Percentiles rank a stretch among this genome's conserved stretches.
Evolutionary conservation across 139 green algal species (phyloP).

Genomic region (Closterium sp.): DNA sequence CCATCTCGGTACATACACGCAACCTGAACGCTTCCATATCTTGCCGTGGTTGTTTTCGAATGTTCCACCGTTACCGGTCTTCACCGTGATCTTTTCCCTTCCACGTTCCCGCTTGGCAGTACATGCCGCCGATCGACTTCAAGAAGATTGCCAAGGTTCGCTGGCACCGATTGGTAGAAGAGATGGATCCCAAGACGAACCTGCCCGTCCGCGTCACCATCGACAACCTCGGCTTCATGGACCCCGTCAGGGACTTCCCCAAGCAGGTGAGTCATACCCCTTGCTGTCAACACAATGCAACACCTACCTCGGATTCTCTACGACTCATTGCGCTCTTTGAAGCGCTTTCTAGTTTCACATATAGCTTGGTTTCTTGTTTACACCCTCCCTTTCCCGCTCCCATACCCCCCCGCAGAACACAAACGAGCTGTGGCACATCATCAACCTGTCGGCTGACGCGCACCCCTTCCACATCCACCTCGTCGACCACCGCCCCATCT

Average conservation of each 20-base stretch:
- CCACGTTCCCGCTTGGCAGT: background rate
- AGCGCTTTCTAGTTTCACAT: background rate
- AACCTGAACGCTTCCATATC: no score
- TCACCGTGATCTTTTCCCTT: no score
- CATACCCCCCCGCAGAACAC: background rate
- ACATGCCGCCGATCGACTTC: background rate
- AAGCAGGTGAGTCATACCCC: background rate
- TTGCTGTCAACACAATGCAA: no score
- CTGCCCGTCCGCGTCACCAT: background rate
- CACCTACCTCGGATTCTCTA: no score
- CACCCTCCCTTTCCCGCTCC: no score
- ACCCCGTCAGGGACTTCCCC: background rate
- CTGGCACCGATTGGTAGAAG: background rate
- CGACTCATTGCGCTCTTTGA: no score
- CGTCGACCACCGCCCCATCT: background rate
- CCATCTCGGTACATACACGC: background rate
- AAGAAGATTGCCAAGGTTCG: background rate
- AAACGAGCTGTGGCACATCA: slow-evolving; percentile 10
- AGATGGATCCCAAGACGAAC: background rate
- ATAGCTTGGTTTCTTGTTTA: background rate
- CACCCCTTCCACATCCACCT: slow-evolving; percentile 10
- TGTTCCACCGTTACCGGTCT: no score
- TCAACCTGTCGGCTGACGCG: slow-evolving; percentile 1
- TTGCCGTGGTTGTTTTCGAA: background rate
- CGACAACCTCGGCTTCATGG: background rate